Conservation (phyloP, 768 basidiomycete species). For the Amanita brunnescens region DNA sequence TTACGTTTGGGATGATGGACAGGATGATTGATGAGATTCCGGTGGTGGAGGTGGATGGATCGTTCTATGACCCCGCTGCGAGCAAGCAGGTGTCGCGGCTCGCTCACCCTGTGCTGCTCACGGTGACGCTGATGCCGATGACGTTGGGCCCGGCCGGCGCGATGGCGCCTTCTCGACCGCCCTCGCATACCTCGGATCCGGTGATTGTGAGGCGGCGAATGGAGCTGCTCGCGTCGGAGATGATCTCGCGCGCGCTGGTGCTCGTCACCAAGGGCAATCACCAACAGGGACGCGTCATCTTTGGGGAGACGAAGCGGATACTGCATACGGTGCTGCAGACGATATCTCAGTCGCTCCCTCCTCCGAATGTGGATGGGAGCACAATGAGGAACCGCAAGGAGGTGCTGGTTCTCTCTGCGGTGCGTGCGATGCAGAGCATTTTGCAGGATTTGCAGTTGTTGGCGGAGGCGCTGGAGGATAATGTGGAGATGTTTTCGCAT, state of each 20-base stretch:
- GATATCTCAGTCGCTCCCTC: slow-evolving; percentile 64
- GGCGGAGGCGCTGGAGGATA: slow-evolving; percentile 83
- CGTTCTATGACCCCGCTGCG: slow-evolving; percentile 88
- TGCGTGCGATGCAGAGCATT: slow-evolving; percentile 77
- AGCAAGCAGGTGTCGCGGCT: slow-evolving; percentile 80
- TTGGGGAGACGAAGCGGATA: slow-evolving; percentile 87
- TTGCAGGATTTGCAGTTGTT: slow-evolving; percentile 82
- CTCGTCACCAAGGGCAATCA: slow-evolving; percentile 89
- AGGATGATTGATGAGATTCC: slow-evolving; percentile 97
- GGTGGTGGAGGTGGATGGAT: slow-evolving; percentile 91
- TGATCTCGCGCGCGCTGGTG: slow-evolving; percentile 92
- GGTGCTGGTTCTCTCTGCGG: slow-evolving; percentile 57
- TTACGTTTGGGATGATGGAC: slow-evolving; percentile 90
- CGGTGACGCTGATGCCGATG: slow-evolving; percentile 78
- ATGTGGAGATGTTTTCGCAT: slow-evolving; percentile 85
- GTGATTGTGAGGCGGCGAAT: slow-evolving; percentile 89
- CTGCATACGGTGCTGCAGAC: slow-evolving; percentile 85
- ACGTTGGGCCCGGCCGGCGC: slow-evolving; percentile 11
- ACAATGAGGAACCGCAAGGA: slow-evolving; percentile 74
- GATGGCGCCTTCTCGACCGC: slow-evolving; percentile 24
- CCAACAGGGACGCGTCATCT: slow-evolving; percentile 82
- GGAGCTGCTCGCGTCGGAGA: slow-evolving; percentile 94
- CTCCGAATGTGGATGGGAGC: slow-evolving; percentile 38
- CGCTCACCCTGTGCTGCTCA: slow-evolving; percentile 89
- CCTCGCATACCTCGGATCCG: slow-evolving; percentile 59